Evolutionary conservation across 2,329 filamentous ascomycete genomes (phyloP).

Genomic region (Hypoxylon rubiginosum): DNA sequence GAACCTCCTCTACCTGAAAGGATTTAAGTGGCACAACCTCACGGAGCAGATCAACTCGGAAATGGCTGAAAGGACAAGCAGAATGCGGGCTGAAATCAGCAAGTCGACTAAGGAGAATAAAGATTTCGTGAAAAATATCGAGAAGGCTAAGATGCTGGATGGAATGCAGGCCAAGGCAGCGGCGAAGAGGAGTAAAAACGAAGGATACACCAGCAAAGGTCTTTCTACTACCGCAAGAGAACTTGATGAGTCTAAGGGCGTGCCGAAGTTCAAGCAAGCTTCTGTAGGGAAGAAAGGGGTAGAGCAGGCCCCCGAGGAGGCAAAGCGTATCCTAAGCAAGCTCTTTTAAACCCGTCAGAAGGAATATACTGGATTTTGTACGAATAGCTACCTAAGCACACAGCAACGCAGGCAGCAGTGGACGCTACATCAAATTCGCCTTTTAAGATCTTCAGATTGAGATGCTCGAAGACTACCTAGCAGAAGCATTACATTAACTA

Average conservation of each 20-base stretch:
- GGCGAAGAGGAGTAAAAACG: slow-evolving; percentile 56
- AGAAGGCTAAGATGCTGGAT: slow-evolving; percentile 83
- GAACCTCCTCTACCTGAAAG: slow-evolving; percentile 84
- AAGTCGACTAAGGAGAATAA: slow-evolving; percentile 84
- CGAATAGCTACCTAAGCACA: slow-evolving; percentile 3
- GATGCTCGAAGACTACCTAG: neutral
- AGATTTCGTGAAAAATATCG: slow-evolving; percentile 82
- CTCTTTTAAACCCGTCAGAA: slow-evolving; percentile 47
- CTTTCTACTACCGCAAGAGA: neutral
- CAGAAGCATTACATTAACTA: neutral
- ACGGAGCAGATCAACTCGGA: slow-evolving; percentile 85
- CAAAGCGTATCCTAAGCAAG: slow-evolving; percentile 50
- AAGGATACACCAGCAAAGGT: slow-evolving; percentile 28
- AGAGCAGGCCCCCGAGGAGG: slow-evolving; percentile 48
- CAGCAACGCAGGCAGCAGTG: neutral
- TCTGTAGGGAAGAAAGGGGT: slow-evolving; percentile 46
- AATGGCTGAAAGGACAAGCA: slow-evolving; percentile 81
- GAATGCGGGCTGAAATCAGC: slow-evolving; percentile 82
- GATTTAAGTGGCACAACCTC: slow-evolving; percentile 82
- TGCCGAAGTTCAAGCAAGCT: slow-evolving; percentile 50
- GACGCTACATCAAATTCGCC: neutral
- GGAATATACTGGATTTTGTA: slow-evolving; percentile 46
- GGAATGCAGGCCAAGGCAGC: slow-evolving; percentile 75
- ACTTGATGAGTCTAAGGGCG: slow-evolving; percentile 29
- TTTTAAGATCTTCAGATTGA: neutral